These are phyloP conservation scores for Rhipidocladum racemiflorum DNA, from an alignment of 176 grass and related monocot genomes.

Conservation along the genomic window DNA sequence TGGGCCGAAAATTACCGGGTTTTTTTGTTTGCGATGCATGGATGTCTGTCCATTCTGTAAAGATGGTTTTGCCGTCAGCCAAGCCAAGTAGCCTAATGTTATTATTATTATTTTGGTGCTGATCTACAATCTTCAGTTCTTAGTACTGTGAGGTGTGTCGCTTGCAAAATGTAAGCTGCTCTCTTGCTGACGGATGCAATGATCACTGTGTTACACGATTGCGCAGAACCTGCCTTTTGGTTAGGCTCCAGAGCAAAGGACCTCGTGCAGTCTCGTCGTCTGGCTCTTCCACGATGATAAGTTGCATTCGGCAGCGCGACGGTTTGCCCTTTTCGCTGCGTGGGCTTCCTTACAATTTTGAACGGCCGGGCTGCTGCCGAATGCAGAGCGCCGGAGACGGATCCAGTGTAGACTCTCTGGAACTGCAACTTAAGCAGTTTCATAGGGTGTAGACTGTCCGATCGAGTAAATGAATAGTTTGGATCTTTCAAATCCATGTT, in stretches of 20 bases:
- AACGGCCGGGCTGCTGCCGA: not conserved
- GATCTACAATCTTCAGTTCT: not conserved
- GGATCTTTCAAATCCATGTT: too few species aligned
- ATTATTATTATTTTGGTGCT: not conserved
- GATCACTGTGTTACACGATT: not conserved
- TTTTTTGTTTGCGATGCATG: slow-evolving; percentile 6
- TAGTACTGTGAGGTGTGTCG: not conserved
- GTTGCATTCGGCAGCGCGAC: not conserved
- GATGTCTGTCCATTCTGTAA: not conserved
- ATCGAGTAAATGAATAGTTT: too few species aligned
- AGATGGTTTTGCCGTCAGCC: not conserved
- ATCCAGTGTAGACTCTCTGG: too few species aligned
- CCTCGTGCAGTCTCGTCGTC: not conserved
- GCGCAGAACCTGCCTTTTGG: not conserved
- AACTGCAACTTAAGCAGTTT: too few species aligned
- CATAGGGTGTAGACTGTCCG: too few species aligned
- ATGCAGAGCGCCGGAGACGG: too few species aligned
- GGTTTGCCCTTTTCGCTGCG: too few species aligned
- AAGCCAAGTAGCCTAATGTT: not conserved
- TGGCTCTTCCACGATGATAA: too few species aligned
- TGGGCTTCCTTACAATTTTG: not conserved
- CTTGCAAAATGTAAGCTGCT: not conserved
- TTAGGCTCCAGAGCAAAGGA: not conserved
- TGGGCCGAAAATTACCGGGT: not conserved
- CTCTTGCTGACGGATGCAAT: not conserved